Base-by-base conservation (phyloP, 2,329 filamentous ascomycete species). In the Colletotrichum orchidophilum region DNA sequence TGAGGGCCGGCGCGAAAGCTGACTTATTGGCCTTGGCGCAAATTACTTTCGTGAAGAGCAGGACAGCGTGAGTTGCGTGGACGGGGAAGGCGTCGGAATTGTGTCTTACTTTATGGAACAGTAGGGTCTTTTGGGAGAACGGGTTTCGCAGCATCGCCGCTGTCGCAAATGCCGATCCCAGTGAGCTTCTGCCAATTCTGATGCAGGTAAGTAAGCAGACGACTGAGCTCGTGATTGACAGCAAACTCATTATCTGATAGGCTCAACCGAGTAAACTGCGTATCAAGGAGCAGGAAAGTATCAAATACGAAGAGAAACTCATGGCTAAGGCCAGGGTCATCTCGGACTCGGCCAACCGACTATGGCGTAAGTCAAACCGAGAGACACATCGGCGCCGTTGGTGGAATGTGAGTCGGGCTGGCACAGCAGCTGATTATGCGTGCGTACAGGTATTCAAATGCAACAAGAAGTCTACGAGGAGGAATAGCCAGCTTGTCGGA, bases 41-140 rank as follows among this genome's bases (percentile, higher is more conserved):
- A 78, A 90, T 95, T 50, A 90, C 92, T 0, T 94, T 92, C 76
- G 87, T 95, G 75, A 95, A 95, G 79, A 94, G 92, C 76, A 89
- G 92, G 65, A 95, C 93, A 15, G 93, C 93, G 77, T 87, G 85
- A 63, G 84, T 77, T 31, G 29, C 54, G 58, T 26, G 58, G 27
- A 31, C 52, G 31, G 55, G 52, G 13, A 26, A 26, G 33, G 35
- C 26, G 46, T 64, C 60, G 57, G 27, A 50, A 46, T 21, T 33
- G 46, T 33, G 59, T 72, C 71, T 57, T 55, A 61, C 54, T 50
- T 68, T 71, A 46, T 63, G 39, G 27, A 52, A 39, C 63, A 82
- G 80, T 21, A 81, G 88, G 15, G 84, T 94, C 6, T 92, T 95
- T 72, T 93, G 92, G 85, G 93, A 95, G 67, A 94, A 92, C 78